These are phyloP conservation scores for Hirsutella minnesotensis DNA, from an alignment of 2,329 filamentous ascomycete genomes.

Conservation along the genomic window DNA sequence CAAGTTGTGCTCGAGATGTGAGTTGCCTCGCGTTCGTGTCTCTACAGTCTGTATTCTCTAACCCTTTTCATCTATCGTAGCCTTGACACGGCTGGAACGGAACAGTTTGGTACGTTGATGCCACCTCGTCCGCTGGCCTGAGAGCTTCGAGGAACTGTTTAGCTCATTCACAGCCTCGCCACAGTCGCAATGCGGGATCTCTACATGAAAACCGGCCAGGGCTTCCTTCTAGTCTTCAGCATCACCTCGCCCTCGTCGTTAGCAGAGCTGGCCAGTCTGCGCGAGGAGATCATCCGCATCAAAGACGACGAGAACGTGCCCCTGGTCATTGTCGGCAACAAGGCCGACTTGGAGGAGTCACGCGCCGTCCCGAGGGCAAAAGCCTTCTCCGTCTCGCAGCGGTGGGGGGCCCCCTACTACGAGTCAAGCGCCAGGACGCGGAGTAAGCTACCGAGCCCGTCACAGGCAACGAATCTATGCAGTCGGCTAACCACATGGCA, in stretches of 20 bases:
- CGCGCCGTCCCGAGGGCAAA: slow-evolving; percentile 65
- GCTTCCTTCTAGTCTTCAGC: slow-evolving; percentile 84
- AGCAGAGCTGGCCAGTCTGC: slow-evolving; percentile 65
- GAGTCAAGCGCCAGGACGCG: slow-evolving; percentile 74
- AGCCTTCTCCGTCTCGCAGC: slow-evolving; percentile 75
- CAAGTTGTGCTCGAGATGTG: slow-evolving; percentile 87
- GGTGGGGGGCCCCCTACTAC: slow-evolving; percentile 84
- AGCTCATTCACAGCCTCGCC: no score
- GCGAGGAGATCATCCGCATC: slow-evolving; percentile 83
- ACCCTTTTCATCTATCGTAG: slow-evolving; percentile 26
- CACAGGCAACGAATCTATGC: not conserved
- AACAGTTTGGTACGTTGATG: slow-evolving; percentile 63
- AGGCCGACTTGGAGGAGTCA: slow-evolving; percentile 80
- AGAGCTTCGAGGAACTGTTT: no score
- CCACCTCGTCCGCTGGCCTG: not conserved
- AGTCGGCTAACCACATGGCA: slow-evolving; percentile 17
- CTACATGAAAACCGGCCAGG: slow-evolving; percentile 90
- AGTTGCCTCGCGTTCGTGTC: slow-evolving; percentile 18
- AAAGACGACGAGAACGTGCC: slow-evolving; percentile 79
- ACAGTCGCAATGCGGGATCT: slow-evolving; percentile 60
- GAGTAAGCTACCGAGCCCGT: slow-evolving; percentile 30
- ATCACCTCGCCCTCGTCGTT: slow-evolving; percentile 81
- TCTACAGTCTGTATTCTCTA: not conserved
- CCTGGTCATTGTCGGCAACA: slow-evolving; percentile 87
- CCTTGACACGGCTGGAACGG: slow-evolving; percentile 81